phyloP scores from a whole-genome alignment of 257 asterid species.

The Coffea canephora region DNA sequence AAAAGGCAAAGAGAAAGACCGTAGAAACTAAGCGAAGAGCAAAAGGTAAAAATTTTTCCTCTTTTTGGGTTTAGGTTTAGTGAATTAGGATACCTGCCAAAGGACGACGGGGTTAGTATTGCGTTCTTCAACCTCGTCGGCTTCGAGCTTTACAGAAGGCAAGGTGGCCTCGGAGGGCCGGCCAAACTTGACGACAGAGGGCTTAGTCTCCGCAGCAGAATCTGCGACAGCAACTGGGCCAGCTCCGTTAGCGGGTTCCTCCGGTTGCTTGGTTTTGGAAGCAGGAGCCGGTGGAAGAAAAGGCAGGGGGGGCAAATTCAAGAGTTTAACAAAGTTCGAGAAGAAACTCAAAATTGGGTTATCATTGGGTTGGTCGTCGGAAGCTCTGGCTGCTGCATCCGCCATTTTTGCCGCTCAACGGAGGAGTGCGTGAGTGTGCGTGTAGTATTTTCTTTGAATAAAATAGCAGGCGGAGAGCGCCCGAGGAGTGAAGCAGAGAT shows the following conservation, averaged over 20 bases:
- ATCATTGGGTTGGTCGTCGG: slow-evolving; percentile 1
- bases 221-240: slow-evolving; percentile 16
- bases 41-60: not conserved
- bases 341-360: slow-evolving; percentile 51
- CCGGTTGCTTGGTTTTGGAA: slow-evolving; percentile 11
- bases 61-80: not conserved
- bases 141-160: slow-evolving; percentile 52
- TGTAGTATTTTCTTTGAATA: too few relatives aligned
- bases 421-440: not conserved
- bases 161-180: slow-evolving; percentile 22
- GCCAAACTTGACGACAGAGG: slow-evolving; percentile 42
- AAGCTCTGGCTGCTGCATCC: not conserved
- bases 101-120: slow-evolving; percentile 51
- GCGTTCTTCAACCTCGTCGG: slow-evolving; percentile 41
- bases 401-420: not conserved
- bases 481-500: too few relatives aligned
- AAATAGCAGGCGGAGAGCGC: too few relatives aligned
- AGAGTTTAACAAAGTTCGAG: slow-evolving; percentile 39
- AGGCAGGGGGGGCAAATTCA: slow-evolving; percentile 42
- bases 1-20: not conserved
- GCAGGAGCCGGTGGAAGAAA: slow-evolving; percentile 4
- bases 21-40: not conserved
- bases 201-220: slow-evolving; percentile 9
- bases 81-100: slow-evolving; percentile 55
- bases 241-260: slow-evolving; percentile 26